Conservation (phyloP, 495 filamentous ascomycete genomes). For the Aspergillus cavernicola region DNA sequence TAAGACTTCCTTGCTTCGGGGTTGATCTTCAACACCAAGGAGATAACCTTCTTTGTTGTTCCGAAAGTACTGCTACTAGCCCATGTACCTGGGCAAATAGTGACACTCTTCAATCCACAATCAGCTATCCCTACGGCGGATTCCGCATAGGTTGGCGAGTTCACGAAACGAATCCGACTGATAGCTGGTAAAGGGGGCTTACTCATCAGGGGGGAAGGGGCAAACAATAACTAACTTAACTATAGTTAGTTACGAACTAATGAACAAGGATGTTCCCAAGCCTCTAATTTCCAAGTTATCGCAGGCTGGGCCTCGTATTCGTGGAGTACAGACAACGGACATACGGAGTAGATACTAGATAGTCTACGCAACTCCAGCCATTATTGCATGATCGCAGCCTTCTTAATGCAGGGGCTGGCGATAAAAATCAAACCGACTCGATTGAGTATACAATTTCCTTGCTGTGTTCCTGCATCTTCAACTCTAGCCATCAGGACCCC, state of each 20-base stretch:
- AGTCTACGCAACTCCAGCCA: conserved; percentile 5
- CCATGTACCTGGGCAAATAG: background rate
- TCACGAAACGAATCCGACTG: background rate
- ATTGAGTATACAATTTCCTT: conserved; percentile 10
- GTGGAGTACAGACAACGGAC: background rate
- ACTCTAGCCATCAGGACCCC: background rate
- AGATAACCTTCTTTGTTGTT: background rate
- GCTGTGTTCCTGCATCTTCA: conserved; percentile 17
- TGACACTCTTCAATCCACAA: background rate
- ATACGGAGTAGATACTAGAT: no score
- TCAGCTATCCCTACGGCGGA: no score
- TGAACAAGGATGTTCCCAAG: conserved; percentile 21
- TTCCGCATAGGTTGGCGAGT: no score
- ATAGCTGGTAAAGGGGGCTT: background rate
- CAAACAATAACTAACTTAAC: conserved; percentile 15
- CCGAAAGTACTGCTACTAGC: background rate
- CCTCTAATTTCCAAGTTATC: conserved; percentile 11
- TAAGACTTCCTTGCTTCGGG: conserved; percentile 2
- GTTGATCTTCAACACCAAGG: conserved; percentile 3
- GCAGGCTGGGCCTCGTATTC: no score
- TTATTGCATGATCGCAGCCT: conserved; percentile 1
- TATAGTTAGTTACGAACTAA: background rate
- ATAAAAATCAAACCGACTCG: background rate
- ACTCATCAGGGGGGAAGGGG: conserved; percentile 1
- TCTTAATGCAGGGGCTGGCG: conserved; percentile 4